Conservation (phyloP, 352 stramenopile species). For the Pythium volutum region DNA sequence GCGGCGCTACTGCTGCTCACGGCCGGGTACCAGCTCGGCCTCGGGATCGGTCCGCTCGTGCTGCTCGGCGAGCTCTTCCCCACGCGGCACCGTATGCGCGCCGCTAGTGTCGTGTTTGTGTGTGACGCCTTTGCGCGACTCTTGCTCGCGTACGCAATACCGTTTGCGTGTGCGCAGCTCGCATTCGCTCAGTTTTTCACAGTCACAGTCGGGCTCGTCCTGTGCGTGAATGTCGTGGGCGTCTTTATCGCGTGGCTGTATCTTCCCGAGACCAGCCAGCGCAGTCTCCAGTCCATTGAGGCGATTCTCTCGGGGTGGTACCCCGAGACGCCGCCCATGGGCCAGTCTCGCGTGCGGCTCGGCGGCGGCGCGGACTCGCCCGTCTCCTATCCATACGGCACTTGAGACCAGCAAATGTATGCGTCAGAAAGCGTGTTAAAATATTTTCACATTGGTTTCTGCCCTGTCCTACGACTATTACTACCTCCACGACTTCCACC, state of each 20-base stretch:
- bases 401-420: not conserved
- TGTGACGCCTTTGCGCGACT: slow-evolving; percentile 47
- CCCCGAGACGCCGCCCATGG: slow-evolving; percentile 52
- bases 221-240: slow-evolving; percentile 44
- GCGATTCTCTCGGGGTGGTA: slow-evolving; percentile 73
- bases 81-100: slow-evolving; percentile 55
- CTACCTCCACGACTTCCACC: no score
- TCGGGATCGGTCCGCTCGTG: slow-evolving; percentile 57
- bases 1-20: slow-evolving; percentile 62
- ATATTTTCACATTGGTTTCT: not conserved
- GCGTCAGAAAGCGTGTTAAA: not conserved
- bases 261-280: slow-evolving; percentile 69
- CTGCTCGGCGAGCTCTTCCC: slow-evolving; percentile 72
- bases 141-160: slow-evolving; percentile 33
- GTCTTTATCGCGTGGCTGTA: slow-evolving; percentile 59
- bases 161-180: slow-evolving; percentile 33
- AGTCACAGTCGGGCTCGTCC: slow-evolving; percentile 36
- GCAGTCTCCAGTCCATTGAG: slow-evolving; percentile 80
- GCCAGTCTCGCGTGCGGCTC: slow-evolving; percentile 51
- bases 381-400: slow-evolving; percentile 8
- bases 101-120: slow-evolving; percentile 68
- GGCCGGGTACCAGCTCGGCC: slow-evolving; percentile 59
- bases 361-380: slow-evolving; percentile 24
- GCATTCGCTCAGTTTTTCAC: slow-evolving; percentile 36
- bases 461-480: not conserved